Evolutionary conservation across 2,329 filamentous ascomycete genomes (phyloP), one percentile per base, ranked within the genome.

Genomic region (Aspergillus candidus): DNA sequence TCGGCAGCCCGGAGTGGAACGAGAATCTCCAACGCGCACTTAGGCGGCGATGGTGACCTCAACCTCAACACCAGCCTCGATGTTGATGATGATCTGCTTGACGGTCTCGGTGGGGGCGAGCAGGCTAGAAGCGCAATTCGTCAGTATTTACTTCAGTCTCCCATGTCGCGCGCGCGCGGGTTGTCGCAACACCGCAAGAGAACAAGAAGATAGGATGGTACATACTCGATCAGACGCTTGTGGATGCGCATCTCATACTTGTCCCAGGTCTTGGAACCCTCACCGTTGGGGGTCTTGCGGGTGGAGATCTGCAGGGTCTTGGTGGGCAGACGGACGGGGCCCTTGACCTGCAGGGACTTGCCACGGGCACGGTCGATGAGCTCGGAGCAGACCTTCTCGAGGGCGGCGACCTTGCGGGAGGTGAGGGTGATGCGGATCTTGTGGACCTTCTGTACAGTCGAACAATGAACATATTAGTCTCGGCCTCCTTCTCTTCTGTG

Each of bases 211-310:
- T 33, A 35, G 22, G 22, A 6, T 10, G 22, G 6, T 27, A 79
- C 82, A 65, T 71, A 87, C 82, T 95, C 90, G 70, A 96, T 96
- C 69, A 96, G 80, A 63, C 90, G 86, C 86, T 96, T 96, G 83
- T 96, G 89, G 72, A 96, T 94, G 78, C 91, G 86, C 89, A 98
- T 94, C 85, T 98, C 91, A 75, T 80, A 98, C 74, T 80, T 84
- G 73, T 97, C 93, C 93, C 93, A 98, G 70, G 93, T 98, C 88
- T 98, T 98, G 75, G 86, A 94, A 78, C 93, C 93, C 83, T 98
- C 93, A 86, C 93, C 93, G 77, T 87, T 93, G 72, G 93, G 93
- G 58, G 93, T 97, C 86, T 98, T 98, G 70, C 93, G 86, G 80
- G 93, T 95, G 72, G 87, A 88, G 80, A 95, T 83, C 81, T 93